Evolutionary conservation across 2,329 filamentous ascomycete genomes (phyloP), one percentile per base, ranked within the genome.

Genomic region (Stemphylium vesicarium): DNA sequence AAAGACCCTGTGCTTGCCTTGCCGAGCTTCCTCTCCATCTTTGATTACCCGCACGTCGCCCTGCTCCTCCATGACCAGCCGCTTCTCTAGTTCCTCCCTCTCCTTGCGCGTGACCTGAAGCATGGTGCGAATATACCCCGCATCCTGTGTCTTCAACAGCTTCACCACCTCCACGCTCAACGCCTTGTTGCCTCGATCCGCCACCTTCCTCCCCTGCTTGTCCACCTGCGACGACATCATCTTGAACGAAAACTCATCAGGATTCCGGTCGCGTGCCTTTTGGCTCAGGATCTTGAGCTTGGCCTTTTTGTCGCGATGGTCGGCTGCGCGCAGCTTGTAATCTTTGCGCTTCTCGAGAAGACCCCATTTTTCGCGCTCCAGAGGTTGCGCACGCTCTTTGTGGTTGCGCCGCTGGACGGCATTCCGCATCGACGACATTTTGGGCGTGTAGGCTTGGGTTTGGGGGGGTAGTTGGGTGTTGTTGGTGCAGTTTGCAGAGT

Each of bases 291-390:
- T 78, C 69, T 82, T 81, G 50, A 88, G 76, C 59, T 85, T 84
- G 52, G 79, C 77, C 68, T 85, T 84, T 73, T 88, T 88, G 50
- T 76, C 70, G 64, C 85, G 85, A 78, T 86, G 85, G 75, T 88
- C 85, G 71, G 81, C 79, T 15, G 86, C 86, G 48, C 86, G 85
- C 53, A 88, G 83, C 56, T 84, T 82, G 78, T 88, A 88, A 76
- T 88, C 86, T 80, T 97, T 97, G 83, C 95, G 90, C 80, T 99
- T 98, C 77, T 98, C 95, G 58, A 98, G 87, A 18, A 98, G 85
- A 62, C 95, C 95, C 78, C 92, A 92, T 80, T 91, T 91, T 63
- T 88, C 81, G 48, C 95, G 91, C 73, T 93, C 90, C 60, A 86
- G 78, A 36, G 93, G 90, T 76, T 98, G 95, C 32, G 91, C 90